phyloP scores from a whole-genome alignment of 805 yeast species.

The Candida bentonensis region DNA sequence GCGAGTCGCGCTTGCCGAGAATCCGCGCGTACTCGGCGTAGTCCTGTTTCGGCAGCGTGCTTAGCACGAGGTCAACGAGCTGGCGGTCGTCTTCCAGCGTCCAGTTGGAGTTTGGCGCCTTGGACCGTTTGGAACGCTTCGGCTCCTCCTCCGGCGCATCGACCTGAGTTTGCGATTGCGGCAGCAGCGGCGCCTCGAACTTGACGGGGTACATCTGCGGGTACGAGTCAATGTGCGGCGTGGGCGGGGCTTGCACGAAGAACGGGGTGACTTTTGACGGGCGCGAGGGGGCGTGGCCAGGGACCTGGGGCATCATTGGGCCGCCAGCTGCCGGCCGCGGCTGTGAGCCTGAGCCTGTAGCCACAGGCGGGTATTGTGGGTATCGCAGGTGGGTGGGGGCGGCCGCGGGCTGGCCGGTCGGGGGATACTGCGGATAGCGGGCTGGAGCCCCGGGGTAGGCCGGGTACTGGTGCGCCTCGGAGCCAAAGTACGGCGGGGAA shows the following conservation, averaged over 20 bases:
- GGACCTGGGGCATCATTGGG: too few species aligned
- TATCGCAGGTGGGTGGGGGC: background rate
- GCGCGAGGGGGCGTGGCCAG: too few species aligned
- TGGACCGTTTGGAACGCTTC: constrained; percentile 11
- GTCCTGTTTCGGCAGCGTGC: constrained; percentile 22
- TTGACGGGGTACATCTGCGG: background rate
- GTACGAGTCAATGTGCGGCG: background rate
- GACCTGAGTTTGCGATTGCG: background rate
- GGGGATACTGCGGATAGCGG: background rate
- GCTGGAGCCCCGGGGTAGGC: background rate
- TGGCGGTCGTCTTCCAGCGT: constrained; percentile 20
- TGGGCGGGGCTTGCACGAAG: background rate
- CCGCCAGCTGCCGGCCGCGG: too few species aligned
- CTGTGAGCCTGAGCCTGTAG: background rate
- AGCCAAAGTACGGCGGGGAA: background rate
- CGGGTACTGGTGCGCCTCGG: background rate
- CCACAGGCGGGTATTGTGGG: background rate
- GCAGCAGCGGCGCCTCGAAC: background rate
- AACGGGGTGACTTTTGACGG: background rate
- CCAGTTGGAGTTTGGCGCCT: constrained; percentile 22
- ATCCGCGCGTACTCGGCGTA: constrained; percentile 19
- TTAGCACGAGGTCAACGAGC: constrained; percentile 19
- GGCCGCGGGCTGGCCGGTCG: background rate
- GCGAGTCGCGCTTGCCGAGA: constrained; percentile 21
- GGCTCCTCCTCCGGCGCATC: background rate